phyloP scores from a whole-genome alignment of 2,329 filamentous ascomycete genomes.

The Penicillium sp. region DNA sequence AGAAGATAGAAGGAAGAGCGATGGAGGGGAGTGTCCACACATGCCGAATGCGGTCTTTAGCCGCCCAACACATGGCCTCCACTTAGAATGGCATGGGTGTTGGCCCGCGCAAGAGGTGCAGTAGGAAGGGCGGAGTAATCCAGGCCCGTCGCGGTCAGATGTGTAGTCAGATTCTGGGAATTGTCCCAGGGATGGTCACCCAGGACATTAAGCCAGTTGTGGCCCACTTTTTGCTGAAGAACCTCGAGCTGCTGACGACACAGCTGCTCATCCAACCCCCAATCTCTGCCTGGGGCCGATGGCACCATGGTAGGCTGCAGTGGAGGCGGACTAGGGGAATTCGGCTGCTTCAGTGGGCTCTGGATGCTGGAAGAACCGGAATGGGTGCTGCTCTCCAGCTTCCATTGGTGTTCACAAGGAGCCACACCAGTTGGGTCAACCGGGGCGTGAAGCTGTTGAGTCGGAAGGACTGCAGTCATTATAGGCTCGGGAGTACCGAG shows the following conservation, averaged over 20 bases:
- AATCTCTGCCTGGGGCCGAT: conserved; percentile 28
- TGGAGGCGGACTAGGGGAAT: conserved; percentile 16
- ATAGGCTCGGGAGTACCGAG: conserved; percentile 26
- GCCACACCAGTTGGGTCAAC: conserved; percentile 23
- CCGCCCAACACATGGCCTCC: conserved; percentile 39
- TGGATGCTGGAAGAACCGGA: conserved; percentile 25
- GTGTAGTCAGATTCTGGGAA: conserved; percentile 29
- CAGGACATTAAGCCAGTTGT: conserved; percentile 79
- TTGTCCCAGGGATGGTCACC: conserved; percentile 65
- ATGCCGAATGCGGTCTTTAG: conserved; percentile 12
- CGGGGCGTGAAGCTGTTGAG: conserved; percentile 29
- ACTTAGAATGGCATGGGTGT: conserved; percentile 40
- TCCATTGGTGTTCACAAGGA: conserved; percentile 29
- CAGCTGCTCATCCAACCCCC: conserved; percentile 60
- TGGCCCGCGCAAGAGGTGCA: conserved; percentile 33
- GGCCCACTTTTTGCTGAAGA: conserved; percentile 77
- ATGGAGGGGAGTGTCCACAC: neutral
- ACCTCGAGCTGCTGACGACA: conserved; percentile 87
- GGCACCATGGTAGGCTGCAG: conserved; percentile 21
- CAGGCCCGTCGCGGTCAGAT: conserved; percentile 30
- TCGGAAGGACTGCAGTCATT: conserved; percentile 28
- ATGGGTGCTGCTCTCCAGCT: conserved; percentile 29
- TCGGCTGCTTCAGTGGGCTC: conserved; percentile 17
- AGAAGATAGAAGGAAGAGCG: neutral
- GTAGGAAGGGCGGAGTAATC: conserved; percentile 32